These are phyloP conservation scores for Kalmanozyma brasiliensis DNA, from an alignment of 1,284 basidiomycete genomes.

Conservation along the genomic window DNA sequence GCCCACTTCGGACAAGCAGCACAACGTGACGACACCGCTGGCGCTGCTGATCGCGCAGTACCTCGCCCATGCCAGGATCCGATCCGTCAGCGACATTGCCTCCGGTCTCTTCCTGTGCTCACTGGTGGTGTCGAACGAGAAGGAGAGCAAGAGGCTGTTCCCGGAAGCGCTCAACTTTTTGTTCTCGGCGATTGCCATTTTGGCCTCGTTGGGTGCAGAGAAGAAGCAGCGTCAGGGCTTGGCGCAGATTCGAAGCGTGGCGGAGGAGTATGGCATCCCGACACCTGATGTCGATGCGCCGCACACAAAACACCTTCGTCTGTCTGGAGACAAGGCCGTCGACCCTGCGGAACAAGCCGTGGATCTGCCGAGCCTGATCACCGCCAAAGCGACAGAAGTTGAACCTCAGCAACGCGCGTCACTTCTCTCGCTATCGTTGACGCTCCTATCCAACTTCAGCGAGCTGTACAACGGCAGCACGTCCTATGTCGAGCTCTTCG, in stretches of 20 bases:
- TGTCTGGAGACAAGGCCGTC: constrained; percentile 12
- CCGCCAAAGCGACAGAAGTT: constrained; percentile 1
- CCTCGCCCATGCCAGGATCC: constrained; percentile 83
- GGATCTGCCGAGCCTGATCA: constrained; percentile 35
- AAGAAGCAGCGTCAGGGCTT: constrained; percentile 25
- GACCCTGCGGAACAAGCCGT: constrained; percentile 14
- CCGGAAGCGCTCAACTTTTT: constrained; percentile 91
- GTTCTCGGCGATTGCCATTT: constrained; percentile 76
- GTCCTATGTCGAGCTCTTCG: constrained; percentile 62
- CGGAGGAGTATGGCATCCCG: constrained; percentile 62
- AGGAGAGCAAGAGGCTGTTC: constrained; percentile 83
- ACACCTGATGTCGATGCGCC: constrained; percentile 57
- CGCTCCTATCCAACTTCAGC: constrained; percentile 50
- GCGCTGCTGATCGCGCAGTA: constrained; percentile 91
- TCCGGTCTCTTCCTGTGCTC: constrained; percentile 90
- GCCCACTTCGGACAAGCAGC: constrained; percentile 94
- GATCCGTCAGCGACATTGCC: constrained; percentile 79
- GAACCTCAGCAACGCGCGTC: constrained; percentile 3
- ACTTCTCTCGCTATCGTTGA: constrained; percentile 43
- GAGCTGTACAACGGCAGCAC: constrained; percentile 58
- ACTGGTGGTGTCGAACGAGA: constrained; percentile 79
- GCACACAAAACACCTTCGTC: constrained; percentile 43
- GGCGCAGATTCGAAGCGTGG: constrained; percentile 44
- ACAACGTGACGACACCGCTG: constrained; percentile 86
- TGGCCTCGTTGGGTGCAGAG: constrained; percentile 71